Percentiles rank a stretch among this genome's conserved stretches.
phyloP scores from a whole-genome alignment of 176 grass and related monocot genomes.

The Avena sativa region DNA sequence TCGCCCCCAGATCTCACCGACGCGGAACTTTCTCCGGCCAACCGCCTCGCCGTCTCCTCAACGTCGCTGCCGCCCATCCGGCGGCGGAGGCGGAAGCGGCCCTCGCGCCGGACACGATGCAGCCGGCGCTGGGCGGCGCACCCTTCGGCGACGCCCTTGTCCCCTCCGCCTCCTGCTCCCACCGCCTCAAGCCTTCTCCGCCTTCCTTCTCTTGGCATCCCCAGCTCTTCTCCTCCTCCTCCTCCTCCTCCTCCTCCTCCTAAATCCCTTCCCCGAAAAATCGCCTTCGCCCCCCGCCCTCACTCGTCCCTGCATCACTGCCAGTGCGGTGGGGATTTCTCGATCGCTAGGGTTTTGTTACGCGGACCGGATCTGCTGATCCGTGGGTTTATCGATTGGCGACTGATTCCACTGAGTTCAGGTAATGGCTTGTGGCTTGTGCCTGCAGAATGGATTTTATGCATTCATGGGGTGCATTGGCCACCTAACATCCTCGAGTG shows the following conservation, averaged over 20 bases:
- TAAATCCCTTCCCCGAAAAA: background rate
- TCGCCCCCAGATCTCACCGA: background rate
- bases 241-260: background rate
- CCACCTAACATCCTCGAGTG: too few species aligned
- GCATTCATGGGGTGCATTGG: background rate
- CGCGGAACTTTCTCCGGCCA: background rate
- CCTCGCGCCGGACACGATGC: slow-evolving; percentile 20
- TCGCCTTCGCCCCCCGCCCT: background rate
- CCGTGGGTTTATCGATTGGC: background rate
- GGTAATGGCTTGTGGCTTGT: background rate
- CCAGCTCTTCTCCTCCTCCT: background rate
- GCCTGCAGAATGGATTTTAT: background rate
- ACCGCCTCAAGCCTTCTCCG: slow-evolving; percentile 41
- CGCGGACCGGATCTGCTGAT: background rate
- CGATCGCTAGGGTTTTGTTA: background rate
- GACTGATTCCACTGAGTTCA: background rate
- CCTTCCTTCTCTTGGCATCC: background rate
- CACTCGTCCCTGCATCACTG: background rate
- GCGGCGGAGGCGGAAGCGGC: background rate
- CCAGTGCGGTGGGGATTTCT: background rate
- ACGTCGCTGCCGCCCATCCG: background rate
- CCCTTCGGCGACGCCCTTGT: slow-evolving; percentile 16
- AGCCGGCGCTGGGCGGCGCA: slow-evolving; percentile 30
- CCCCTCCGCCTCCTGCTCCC: slow-evolving; percentile 27
- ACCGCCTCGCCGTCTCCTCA: background rate